Percentiles rank a stretch among this genome's conserved stretches.
These are phyloP conservation scores for Pseudocercospora vitis DNA, from an alignment of 2,329 filamentous ascomycete species.

Conservation along the genomic window DNA sequence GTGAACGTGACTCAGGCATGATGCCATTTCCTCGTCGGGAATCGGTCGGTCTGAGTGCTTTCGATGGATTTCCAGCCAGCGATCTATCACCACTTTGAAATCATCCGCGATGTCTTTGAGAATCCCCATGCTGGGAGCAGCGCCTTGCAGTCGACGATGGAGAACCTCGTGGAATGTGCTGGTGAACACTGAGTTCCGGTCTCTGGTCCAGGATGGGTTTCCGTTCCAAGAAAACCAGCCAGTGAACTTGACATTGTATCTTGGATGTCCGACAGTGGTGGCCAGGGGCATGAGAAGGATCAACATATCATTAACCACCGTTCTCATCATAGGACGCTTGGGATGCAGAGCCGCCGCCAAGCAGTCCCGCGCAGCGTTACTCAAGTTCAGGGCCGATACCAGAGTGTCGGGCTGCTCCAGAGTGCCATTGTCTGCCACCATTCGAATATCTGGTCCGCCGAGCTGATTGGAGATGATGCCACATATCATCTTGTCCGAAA, in stretches of 20 bases:
- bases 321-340: not conserved
- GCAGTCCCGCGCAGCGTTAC: not conserved
- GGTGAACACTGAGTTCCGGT: not conserved
- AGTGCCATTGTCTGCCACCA: not conserved
- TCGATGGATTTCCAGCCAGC: not conserved
- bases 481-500: not conserved
- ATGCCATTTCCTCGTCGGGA: not conserved
- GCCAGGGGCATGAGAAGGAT: not conserved
- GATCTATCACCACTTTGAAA: not conserved
- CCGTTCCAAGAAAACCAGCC: not conserved
- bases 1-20: not conserved
- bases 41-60: not conserved
- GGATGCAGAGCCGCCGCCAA: not conserved
- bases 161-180: not conserved
- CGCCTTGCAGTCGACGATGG: not conserved
- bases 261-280: not conserved
- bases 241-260: not conserved
- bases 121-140: not conserved
- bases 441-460: not conserved
- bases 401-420: not conserved
- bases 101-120: not conserved
- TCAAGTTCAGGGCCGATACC: not conserved
- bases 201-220: not conserved
- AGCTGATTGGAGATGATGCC: not conserved
- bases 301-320: not conserved